Evolutionary conservation across 345 rosid species (phyloP).

Genomic region (Gossypium mustelinum): DNA sequence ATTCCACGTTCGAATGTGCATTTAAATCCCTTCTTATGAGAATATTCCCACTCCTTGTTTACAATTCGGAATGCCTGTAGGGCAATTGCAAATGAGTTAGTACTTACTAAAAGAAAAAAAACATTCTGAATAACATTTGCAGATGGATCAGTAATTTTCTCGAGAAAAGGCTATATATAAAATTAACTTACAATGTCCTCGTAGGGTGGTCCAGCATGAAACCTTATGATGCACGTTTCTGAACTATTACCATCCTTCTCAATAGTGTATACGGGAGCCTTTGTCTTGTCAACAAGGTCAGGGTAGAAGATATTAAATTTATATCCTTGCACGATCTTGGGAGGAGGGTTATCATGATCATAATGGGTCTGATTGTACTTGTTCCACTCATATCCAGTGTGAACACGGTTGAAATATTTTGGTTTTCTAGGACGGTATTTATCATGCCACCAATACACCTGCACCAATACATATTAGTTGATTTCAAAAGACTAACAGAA

Average conservation of each 20-base stretch:
- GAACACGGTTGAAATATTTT: slow-evolving; percentile 89
- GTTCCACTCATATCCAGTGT: slow-evolving; percentile 98
- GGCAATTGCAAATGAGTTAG: slow-evolving; percentile 5
- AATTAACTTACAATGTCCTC: slow-evolving; percentile 74
- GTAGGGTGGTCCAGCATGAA: slow-evolving; percentile 95
- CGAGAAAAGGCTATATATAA: too few relatives aligned
- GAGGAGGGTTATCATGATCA: slow-evolving; percentile 97
- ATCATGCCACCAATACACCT: slow-evolving; percentile 99
- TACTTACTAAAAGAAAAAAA: not conserved
- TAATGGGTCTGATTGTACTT: slow-evolving; percentile 91
- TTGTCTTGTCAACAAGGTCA: slow-evolving; percentile 80
- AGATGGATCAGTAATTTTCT: not conserved
- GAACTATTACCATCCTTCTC: slow-evolving; percentile 75
- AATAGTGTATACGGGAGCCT: slow-evolving; percentile 72
- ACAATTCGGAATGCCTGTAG: slow-evolving; percentile 81
- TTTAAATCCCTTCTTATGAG: slow-evolving; percentile 94
- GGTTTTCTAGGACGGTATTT: slow-evolving; percentile 95
- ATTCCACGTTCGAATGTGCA: slow-evolving; percentile 95
- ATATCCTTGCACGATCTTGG: slow-evolving; percentile 88
- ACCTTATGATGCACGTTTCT: slow-evolving; percentile 83
- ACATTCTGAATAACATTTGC: not conserved
- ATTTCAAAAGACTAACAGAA: not conserved
- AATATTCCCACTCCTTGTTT: slow-evolving; percentile 96
- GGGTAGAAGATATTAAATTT: slow-evolving; percentile 96
- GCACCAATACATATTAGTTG: slow-evolving; percentile 15